Conservation (phyloP, 176 grass and related monocot genomes). For the Secale cereale region DNA sequence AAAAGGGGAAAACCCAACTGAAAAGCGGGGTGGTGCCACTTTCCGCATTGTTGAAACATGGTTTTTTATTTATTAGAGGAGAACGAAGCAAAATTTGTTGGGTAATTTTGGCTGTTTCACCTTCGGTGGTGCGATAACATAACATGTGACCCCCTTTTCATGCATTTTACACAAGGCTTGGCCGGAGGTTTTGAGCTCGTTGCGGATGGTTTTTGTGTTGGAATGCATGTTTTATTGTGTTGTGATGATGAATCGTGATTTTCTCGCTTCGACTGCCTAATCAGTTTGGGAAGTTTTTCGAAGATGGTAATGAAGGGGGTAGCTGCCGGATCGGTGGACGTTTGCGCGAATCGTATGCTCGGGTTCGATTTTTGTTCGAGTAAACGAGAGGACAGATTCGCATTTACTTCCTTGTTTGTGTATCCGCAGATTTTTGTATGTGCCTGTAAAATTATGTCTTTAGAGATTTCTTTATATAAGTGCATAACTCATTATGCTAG, state of each 20-base stretch:
- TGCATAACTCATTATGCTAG: background rate
- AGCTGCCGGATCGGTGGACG: background rate
- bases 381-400: background rate
- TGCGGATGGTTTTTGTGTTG: background rate
- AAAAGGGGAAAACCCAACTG: background rate
- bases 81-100: background rate
- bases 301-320: background rate
- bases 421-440: background rate
- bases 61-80: background rate
- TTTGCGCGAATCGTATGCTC: background rate
- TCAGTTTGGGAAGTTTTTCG: background rate
- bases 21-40: conserved; percentile 14
- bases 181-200: background rate
- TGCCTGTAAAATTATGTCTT: background rate
- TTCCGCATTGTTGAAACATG: conserved; percentile 5
- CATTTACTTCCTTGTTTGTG: background rate
- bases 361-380: background rate
- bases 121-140: background rate
- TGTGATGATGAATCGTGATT: background rate
- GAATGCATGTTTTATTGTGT: background rate
- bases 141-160: background rate
- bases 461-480: background rate
- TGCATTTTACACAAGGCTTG: too few species aligned
- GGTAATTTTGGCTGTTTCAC: background rate
- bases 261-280: background rate